These are phyloP conservation scores for Liquidambar formosana DNA, from an alignment of 164 flowering plant genomes.

Conservation along the genomic window DNA sequence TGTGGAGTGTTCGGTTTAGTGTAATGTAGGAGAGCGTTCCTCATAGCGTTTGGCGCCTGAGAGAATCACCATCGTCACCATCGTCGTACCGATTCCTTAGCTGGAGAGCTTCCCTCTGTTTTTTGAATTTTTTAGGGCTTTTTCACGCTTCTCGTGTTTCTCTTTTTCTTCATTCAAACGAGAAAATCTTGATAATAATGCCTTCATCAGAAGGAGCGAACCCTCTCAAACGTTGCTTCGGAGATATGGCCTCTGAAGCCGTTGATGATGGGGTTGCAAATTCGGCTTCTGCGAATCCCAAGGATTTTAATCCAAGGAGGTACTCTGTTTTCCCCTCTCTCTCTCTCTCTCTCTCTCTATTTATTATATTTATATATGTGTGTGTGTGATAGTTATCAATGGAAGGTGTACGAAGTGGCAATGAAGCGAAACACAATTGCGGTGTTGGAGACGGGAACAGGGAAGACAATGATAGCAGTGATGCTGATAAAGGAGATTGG, in stretches of 20 bases:
- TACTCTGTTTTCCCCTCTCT: not conserved
- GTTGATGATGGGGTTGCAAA: not conserved
- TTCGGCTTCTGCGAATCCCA: not conserved
- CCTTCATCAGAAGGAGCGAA: not conserved
- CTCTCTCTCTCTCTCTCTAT: not conserved
- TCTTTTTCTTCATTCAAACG: not conserved
- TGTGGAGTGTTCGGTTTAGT: too few species aligned
- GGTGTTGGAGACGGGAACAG: conserved; percentile 74
- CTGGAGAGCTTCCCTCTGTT: not conserved
- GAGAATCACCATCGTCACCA: too few species aligned
- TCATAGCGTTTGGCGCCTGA: not conserved
- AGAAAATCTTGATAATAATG: not conserved
- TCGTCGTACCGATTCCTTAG: not conserved
- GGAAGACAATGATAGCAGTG: conserved; percentile 74
- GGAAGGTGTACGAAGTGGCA: conserved; percentile 66
- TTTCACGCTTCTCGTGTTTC: not conserved
- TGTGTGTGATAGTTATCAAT: conserved; percentile 51
- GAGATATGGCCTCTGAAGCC: not conserved
- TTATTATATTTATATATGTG: not conserved
- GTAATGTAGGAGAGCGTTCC: too few species aligned
- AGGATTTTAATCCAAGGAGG: conserved; percentile 1
- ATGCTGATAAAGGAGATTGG: conserved; percentile 68
- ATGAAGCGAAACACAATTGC: conserved; percentile 72
- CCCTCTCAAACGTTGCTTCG: not conserved
- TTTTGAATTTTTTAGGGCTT: too few species aligned